Conservation (phyloP, 2,329 filamentous ascomycete genomes). For the Colletotrichum orchidophilum region DNA sequence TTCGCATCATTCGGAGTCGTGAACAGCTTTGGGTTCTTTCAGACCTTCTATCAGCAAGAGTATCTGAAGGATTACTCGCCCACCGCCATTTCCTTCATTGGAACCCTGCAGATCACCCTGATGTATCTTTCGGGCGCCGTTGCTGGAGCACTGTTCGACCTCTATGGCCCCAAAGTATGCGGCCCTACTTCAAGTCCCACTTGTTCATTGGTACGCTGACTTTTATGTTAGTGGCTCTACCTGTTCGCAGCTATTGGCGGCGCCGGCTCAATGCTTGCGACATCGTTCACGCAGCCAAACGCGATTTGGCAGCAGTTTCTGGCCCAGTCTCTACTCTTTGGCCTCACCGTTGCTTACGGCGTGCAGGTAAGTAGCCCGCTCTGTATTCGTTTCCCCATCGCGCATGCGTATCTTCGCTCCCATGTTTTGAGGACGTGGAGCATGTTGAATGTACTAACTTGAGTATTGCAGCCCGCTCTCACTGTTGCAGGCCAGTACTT, state of each 20-base stretch:
- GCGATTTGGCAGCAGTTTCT: constrained; percentile 49
- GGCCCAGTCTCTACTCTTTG: constrained; percentile 44
- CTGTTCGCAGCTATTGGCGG: constrained; percentile 20
- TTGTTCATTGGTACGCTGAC: neutral
- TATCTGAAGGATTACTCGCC: constrained; percentile 58
- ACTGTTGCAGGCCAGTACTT: constrained; percentile 48
- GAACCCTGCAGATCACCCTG: constrained; percentile 55
- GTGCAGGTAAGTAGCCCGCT: constrained; percentile 8
- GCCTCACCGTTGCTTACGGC: constrained; percentile 27
- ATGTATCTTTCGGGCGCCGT: constrained; percentile 50
- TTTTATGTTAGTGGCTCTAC: constrained; percentile 14
- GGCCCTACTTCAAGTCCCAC: too few relatives aligned
- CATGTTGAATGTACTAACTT: neutral
- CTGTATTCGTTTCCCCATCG: neutral
- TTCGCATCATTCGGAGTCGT: constrained; percentile 21
- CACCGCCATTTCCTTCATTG: constrained; percentile 67
- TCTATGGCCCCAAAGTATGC: constrained; percentile 29
- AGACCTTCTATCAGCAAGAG: constrained; percentile 64
- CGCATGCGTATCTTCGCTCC: neutral
- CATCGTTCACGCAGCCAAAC: constrained; percentile 23
- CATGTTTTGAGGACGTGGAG: neutral
- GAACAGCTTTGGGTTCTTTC: constrained; percentile 61
- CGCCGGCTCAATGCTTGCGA: constrained; percentile 22
- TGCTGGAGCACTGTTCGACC: constrained; percentile 52
- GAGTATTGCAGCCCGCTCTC: constrained; percentile 11